phyloP scores from a whole-genome alignment of 1,139 yeast species.

The Lodderomyces parapsilosis region DNA sequence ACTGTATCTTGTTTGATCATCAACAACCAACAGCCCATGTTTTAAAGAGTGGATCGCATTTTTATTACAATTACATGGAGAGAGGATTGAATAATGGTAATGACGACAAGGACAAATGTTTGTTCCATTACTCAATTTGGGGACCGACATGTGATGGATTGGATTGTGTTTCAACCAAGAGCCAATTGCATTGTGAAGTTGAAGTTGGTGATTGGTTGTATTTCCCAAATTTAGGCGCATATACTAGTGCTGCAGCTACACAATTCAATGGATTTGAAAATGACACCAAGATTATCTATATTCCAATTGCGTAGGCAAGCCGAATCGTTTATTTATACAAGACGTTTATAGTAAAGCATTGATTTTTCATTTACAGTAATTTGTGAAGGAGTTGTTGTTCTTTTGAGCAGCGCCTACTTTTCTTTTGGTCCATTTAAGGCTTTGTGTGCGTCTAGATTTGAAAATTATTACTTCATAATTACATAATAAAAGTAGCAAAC shows the following conservation, averaged over 20 bases:
- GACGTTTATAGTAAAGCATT: no score
- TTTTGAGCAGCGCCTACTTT: not conserved
- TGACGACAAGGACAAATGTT: conserved; percentile 9
- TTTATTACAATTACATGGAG: conserved; percentile 44
- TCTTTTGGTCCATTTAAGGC: not conserved
- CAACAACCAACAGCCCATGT: conserved; percentile 74
- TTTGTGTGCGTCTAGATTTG: not conserved
- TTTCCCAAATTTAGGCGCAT: conserved; percentile 87
- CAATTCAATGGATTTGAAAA: conserved; percentile 79
- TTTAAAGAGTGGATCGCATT: conserved; percentile 52
- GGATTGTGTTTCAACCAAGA: conserved; percentile 69
- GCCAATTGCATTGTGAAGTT: conserved; percentile 57
- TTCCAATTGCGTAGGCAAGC: conserved; percentile 20
- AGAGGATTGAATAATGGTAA: not conserved
- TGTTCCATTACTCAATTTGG: conserved; percentile 71
- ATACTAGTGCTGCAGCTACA: conserved; percentile 87
- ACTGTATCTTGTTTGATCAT: conserved; percentile 91
- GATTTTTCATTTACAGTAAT: no score
- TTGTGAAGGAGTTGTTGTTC: not conserved
- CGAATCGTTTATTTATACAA: no score
- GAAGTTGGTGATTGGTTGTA: conserved; percentile 91
- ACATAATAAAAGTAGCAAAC: not conserved
- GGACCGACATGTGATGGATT: conserved; percentile 99
- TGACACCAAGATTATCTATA: conserved; percentile 59
- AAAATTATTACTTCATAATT: not conserved